Evolutionary conservation across 495 filamentous ascomycete genomes (phyloP).

Genomic region (Neurospora sp.): DNA sequence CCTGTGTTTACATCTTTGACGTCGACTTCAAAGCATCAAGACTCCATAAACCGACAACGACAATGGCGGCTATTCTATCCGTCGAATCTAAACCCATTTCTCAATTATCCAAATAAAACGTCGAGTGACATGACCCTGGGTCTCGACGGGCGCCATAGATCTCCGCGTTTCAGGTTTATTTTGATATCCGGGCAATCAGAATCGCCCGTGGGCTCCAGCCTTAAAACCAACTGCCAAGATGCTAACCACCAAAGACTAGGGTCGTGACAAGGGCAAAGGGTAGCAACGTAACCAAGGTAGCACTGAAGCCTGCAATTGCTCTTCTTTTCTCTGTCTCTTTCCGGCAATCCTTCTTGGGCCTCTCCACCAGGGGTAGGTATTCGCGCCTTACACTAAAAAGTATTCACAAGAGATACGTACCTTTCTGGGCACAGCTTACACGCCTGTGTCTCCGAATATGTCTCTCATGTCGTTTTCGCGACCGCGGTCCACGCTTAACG

Average conservation of each 20-base stretch:
- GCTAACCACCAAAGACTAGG: neutral
- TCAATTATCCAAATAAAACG: slow-evolving; percentile 3
- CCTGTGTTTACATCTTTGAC: slow-evolving; percentile 7
- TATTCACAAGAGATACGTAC: neutral
- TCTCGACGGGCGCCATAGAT: slow-evolving; percentile 12
- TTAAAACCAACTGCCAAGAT: slow-evolving; percentile 1
- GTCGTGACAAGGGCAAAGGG: slow-evolving; percentile 1
- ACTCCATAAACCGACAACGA: neutral
- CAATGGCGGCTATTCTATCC: slow-evolving; percentile 1
- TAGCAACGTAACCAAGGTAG: slow-evolving; percentile 12
- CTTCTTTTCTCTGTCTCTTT: slow-evolving; percentile 1
- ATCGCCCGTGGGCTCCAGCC: slow-evolving; percentile 15
- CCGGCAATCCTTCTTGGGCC: neutral
- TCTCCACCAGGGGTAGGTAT: neutral
- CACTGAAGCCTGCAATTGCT: neutral
- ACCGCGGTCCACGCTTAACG: slow-evolving; percentile 12
- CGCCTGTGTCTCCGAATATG: slow-evolving; percentile 4
- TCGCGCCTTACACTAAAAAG: neutral
- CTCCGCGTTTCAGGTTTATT: slow-evolving; percentile 38
- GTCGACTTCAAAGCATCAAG: slow-evolving; percentile 10
- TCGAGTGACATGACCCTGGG: slow-evolving; percentile 8
- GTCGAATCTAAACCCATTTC: slow-evolving; percentile 5
- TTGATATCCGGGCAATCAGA: slow-evolving; percentile 14
- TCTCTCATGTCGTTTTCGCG: slow-evolving; percentile 1
- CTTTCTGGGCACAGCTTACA: neutral